These are phyloP conservation scores for Aspergillus alliaceus DNA, from an alignment of 2,329 filamentous ascomycete species.

Conservation along the genomic window DNA sequence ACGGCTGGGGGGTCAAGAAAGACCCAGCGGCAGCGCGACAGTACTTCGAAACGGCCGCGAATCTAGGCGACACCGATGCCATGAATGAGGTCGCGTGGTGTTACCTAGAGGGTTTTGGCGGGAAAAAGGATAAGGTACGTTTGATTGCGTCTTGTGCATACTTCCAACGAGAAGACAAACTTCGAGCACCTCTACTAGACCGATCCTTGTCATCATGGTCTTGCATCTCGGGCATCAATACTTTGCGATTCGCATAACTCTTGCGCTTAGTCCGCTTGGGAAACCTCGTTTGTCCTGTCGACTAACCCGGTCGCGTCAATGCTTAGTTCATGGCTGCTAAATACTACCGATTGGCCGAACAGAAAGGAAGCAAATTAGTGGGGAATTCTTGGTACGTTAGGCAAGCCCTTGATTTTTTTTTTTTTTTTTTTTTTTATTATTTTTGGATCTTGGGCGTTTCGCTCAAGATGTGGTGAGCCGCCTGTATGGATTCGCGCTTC, in stretches of 20 bases:
- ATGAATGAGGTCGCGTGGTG: slow-evolving; percentile 98
- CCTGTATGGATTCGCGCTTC: slow-evolving; percentile 4
- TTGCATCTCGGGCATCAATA: slow-evolving; percentile 34
- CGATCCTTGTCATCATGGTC: background rate
- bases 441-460: background rate
- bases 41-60: slow-evolving; percentile 97
- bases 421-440: slow-evolving; percentile 2
- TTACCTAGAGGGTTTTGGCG: slow-evolving; percentile 94
- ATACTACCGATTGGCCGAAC: slow-evolving; percentile 89
- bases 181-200: background rate
- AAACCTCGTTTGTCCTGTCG: slow-evolving; percentile 8
- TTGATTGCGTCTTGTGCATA: background rate
- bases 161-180: background rate
- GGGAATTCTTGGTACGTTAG: slow-evolving; percentile 88
- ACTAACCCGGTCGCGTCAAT: slow-evolving; percentile 7
- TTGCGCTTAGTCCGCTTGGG: background rate
- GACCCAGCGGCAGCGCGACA: slow-evolving; percentile 81
- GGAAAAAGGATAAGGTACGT: slow-evolving; percentile 96
- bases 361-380: slow-evolving; percentile 82
- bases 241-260: slow-evolving; percentile 5
- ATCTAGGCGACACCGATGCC: slow-evolving; percentile 92
- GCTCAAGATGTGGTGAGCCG: slow-evolving; percentile 3
- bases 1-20: slow-evolving; percentile 88
- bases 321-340: slow-evolving; percentile 64
- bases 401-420: slow-evolving; percentile 6